Base-by-base conservation (phyloP, 2,329 filamentous ascomycete species). In the Fusarium anthophilum region DNA sequence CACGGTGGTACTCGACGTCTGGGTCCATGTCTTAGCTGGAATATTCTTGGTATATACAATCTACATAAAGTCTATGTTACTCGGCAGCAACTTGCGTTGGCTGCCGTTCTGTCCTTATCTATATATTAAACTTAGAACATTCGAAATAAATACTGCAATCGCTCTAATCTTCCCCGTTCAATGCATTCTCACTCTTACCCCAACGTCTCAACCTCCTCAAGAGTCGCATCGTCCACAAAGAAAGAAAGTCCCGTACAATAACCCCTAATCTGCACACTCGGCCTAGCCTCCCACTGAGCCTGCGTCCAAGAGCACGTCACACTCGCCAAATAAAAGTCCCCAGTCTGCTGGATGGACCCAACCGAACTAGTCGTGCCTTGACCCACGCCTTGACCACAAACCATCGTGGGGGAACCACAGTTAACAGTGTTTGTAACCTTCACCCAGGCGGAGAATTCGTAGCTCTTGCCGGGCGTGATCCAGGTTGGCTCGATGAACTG, bases 281-380 rank as follows among this genome's bases (percentile, higher is more conserved):
- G n/a, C 2, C 47, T 14, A 22, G 35, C 47, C 18, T 66, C 39
- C 45, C 37, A 66, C 18, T 48, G 24, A 7, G 26, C n/a, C 32
- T 68, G 63, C 14, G 62, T 53, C 65, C 63, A 68, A 32, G 53
- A 39, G 15, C 62, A 68, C 9, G 47, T 61, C 28, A 66, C 39
- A n/a, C 45, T 53, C 11, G 39, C 41, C 18, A 37, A 39, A 6
- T 7, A 26, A 8, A 43, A 68, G 3, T 8, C 51, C 24, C 22
- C 54, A 6, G n/a, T 57, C 8, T 37, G 18, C 12, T 24, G 8
- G 26, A 32, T 22, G 43, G 15, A 8, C 14, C 51, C 51, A n/a
- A 17, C 18, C 3, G 20, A 18, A 43, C 22, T 17, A 10, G 20
- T 22, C 11, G 35, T 18, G 3, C 22, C n/a, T 44, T 47, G 32